Base-by-base conservation (phyloP, 352 stramenopile genomes). In the Phytopythium sindhum region DNA sequence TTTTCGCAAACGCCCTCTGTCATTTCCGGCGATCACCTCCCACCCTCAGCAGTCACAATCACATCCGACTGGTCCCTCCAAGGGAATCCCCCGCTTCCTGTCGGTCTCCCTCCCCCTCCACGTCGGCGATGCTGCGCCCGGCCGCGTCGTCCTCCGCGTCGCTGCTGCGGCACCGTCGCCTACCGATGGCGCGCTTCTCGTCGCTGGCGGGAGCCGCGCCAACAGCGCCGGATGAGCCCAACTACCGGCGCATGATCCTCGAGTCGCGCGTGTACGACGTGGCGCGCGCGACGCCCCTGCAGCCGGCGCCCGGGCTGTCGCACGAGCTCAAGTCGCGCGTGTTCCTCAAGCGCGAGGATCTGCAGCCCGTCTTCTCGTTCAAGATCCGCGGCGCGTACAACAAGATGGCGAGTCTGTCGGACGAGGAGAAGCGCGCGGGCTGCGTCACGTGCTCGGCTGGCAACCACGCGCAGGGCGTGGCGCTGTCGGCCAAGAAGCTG, bases 301-400 rank as follows among this genome's bases (percentile, higher is more conserved):
- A 93, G 63, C 68, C 83, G 24, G 83, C 86, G 48, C 72, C 83
- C 7, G 70, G 72, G 24, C 74, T 96, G 42, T 93, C 86, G 4
- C 74, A 89, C 45, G 74, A 69, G 57, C 73, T 95, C 31, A 76
- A 91, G 70, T 94, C 96, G 70, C 80, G 75, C 61, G 81, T 97
- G 44, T 73, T 81, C 65, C 86, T 98, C 37, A 98, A 99, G 89
- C 81, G 96, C 60, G 97, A 99, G 79, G 97, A 99, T 77, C 83
- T 97, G 57, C 97, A 99, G 80, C 96, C 96, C 44, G 96, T 99
- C 31, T 99, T 99, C 74, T 98, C 93, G 60, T 99, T 99, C 86
- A 99, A 99, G 86, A 96, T 99, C 67, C 91, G 97, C 54, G 97
- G 97, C 58, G 97, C 97, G 1, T 99, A 99, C 90, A 99, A 99